A percentile compares a stretch with the other conserved stretches of the same genome.
phyloP scores from a whole-genome alignment of 257 asterid species.

The Fraxinus anomala region DNA sequence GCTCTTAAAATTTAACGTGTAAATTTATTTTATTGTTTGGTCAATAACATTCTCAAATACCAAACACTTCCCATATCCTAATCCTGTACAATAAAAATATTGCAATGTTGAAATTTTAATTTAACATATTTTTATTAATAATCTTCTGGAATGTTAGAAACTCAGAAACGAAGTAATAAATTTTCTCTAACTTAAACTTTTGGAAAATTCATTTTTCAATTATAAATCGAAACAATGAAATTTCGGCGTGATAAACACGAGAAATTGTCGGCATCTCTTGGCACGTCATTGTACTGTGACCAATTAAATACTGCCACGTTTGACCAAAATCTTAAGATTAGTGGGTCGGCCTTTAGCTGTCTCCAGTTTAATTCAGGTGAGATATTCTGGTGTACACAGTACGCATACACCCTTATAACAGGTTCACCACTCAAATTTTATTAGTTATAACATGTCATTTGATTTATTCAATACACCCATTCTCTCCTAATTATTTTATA shows the following conservation, averaged over 20 bases:
- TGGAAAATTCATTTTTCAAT: too few species aligned
- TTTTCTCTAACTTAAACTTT: too few species aligned
- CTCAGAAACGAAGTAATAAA: too few species aligned
- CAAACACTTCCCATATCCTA: too few species aligned
- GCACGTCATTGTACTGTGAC: neutral
- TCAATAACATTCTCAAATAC: too few species aligned
- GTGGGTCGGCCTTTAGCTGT: constrained; percentile 51
- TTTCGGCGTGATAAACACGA: constrained; percentile 29
- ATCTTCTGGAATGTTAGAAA: too few species aligned
- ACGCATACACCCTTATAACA: neutral
- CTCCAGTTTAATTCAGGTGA: constrained; percentile 19
- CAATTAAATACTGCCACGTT: constrained; percentile 29
- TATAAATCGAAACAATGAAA: neutral
- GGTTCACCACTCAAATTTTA: neutral
- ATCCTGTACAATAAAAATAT: too few species aligned
- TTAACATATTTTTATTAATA: too few species aligned
- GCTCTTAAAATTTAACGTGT: too few species aligned
- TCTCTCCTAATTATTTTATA: too few species aligned
- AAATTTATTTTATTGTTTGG: too few species aligned
- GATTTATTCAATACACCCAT: neutral
- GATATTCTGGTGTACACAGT: constrained; percentile 25
- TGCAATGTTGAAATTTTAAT: too few species aligned
- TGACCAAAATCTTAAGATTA: constrained; percentile 17
- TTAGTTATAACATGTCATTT: neutral
- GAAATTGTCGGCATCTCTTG: constrained; percentile 53